phyloP scores from a whole-genome alignment of 1,139 yeast species.

The Yamadazyma taylorii region DNA sequence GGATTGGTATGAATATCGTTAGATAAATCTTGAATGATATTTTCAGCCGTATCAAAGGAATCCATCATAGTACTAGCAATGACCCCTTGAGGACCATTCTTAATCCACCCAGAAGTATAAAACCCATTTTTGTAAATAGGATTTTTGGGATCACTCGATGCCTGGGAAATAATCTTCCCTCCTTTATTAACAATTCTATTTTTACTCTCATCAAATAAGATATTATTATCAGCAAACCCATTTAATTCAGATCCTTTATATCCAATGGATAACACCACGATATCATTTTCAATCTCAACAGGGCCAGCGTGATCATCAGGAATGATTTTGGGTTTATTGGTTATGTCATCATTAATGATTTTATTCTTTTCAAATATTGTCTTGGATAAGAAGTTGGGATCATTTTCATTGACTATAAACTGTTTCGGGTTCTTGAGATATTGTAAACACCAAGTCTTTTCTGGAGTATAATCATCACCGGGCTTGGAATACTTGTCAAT shows the following conservation, averaged over 20 bases:
- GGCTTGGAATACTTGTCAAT: conserved; percentile 51
- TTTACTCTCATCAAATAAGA: conserved; percentile 51
- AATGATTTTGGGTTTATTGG: conserved; percentile 35
- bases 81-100: conserved; percentile 86
- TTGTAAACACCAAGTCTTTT: conserved; percentile 63
- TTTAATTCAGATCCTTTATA: conserved; percentile 67
- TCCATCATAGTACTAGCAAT: conserved; percentile 91
- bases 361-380: conserved; percentile 51
- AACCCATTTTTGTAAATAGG: conserved; percentile 45
- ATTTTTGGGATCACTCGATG: conserved; percentile 22
- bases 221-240: conserved; percentile 53
- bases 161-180: conserved; percentile 54
- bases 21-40: conserved; percentile 54
- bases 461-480: conserved; percentile 14
- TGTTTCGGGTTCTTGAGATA: conserved; percentile 68
- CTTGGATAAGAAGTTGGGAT: conserved; percentile 40
- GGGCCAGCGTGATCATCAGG: conserved; percentile 40
- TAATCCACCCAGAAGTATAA: conserved; percentile 92
- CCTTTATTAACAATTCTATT: conserved; percentile 59
- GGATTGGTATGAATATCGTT: conserved; percentile 29
- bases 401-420: conserved; percentile 35
- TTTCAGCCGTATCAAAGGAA: conserved; percentile 71
- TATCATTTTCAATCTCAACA: conserved; percentile 47
- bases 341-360: conserved; percentile 34
- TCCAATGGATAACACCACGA: conserved; percentile 84